Evolutionary conservation across 2,329 filamentous ascomycete species (phyloP).

Genomic region (Nemania sp.): DNA sequence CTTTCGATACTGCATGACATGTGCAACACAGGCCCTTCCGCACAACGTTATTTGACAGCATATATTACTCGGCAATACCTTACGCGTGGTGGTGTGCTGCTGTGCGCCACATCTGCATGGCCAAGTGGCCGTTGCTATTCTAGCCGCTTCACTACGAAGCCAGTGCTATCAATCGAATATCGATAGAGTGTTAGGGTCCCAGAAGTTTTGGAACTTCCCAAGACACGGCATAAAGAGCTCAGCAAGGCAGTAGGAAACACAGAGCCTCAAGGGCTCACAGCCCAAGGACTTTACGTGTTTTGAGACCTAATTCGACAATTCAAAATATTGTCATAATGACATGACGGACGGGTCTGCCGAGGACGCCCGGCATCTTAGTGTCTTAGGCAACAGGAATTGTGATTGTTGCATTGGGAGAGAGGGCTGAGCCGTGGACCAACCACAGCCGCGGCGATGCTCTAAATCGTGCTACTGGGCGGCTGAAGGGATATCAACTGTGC

Average conservation of each 20-base stretch:
- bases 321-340: constrained; percentile 3
- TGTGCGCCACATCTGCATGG: constrained; percentile 22
- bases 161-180: constrained; percentile 7
- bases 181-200: not conserved
- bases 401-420: constrained; percentile 6
- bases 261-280: constrained; percentile 15
- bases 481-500: constrained; percentile 20
- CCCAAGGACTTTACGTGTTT: constrained; percentile 1
- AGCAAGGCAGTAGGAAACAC: not conserved
- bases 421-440: constrained; percentile 13
- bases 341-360: constrained; percentile 21
- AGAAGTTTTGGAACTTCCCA: not conserved
- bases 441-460: constrained; percentile 2
- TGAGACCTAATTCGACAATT: constrained; percentile 20
- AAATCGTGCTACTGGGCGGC: constrained; percentile 19
- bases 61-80: constrained; percentile 25
- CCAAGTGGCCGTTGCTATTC: constrained; percentile 23
- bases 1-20: constrained; percentile 25
- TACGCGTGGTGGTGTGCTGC: constrained; percentile 16
- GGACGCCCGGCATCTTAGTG: constrained; percentile 30
- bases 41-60: constrained; percentile 26
- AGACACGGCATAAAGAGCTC: not conserved
- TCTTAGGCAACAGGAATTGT: constrained; percentile 31
- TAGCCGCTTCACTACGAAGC: constrained; percentile 17
- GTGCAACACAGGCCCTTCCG: constrained; percentile 19